Evolutionary conservation across 2,329 filamentous ascomycete genomes (phyloP), one percentile per base, ranked within the genome.

Genomic region (Paraphoma sp.): DNA sequence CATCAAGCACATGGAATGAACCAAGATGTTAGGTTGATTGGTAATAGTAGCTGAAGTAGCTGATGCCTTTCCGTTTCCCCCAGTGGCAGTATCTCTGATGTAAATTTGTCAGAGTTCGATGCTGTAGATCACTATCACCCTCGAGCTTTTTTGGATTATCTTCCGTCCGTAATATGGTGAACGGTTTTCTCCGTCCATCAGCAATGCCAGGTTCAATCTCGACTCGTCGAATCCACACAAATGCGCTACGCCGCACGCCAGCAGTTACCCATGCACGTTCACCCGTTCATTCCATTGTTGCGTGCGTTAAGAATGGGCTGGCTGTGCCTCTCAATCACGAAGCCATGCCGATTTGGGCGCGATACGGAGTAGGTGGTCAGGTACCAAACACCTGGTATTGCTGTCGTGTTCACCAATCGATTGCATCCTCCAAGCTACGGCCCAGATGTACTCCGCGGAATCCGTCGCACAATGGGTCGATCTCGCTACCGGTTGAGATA

Each of bases 261-360:
- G 47, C 54, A 57, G 16, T 36, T 17, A 65, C 47, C 63, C 64
- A 51, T 66, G 64, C 43, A 43, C 53, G 52, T 53, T 47, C 44
- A 52, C 56, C 62, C 54, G 54, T 49, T 55, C 54, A 50, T 17
- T 59, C 57, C 60, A 57, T 67, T 67, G 60, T 63, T 63, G 45
- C 29, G 44, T 55, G 50, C 48, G 52, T 53, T 59, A 58, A 57
- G 50, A 46, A 56, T 48, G 52, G 42, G 48, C 41, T 53, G 56
- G 54, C 58, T 58, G 51, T 56, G 55, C 59, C 54, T 12, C 53
- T 48, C 46, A 52, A 45, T 49, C 50, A 52, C 45, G 43, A 53
- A 47, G 53, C 54, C 56, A 56, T 58, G 46, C 51, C 30, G 16
- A 45, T 53, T 53, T 57, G 12, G 44, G 17, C 9, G 17, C 49